Conservation (phyloP, 306 rosid species). For the cucumber (Cucumis sativus) region DNA sequence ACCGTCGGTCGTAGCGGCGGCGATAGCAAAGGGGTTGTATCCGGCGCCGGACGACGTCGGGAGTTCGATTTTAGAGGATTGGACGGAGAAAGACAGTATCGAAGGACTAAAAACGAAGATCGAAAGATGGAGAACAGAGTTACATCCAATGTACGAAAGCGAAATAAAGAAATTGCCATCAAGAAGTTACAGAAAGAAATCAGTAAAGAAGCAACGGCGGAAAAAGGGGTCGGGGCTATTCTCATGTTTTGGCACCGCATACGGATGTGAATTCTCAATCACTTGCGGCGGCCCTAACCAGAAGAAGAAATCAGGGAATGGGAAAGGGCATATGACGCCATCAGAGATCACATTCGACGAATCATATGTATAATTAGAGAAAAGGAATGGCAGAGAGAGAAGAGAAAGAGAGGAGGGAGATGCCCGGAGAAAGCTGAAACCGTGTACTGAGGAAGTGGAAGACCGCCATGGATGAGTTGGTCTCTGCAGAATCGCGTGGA, state of each 20-base stretch:
- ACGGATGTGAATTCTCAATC: slow-evolving; percentile 52
- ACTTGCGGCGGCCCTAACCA: slow-evolving; percentile 39
- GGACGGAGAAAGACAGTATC: slow-evolving; percentile 37
- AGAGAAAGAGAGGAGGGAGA: not conserved
- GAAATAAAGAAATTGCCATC: not conserved
- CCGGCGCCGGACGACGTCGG: slow-evolving; percentile 10
- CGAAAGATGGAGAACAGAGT: slow-evolving; percentile 53
- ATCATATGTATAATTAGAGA: not conserved
- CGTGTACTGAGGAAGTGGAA: not conserved
- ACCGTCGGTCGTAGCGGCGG: slow-evolving; percentile 61
- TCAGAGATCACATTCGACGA: slow-evolving; percentile 43
- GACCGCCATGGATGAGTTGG: not conserved
- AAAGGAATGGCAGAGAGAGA: not conserved
- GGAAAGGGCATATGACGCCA: slow-evolving; percentile 1
- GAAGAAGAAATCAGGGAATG: slow-evolving; percentile 20
- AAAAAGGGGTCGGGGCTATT: slow-evolving; percentile 22
- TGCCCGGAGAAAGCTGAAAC: not conserved
- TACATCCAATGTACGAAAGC: slow-evolving; percentile 35
- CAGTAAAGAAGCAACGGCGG: not conserved
- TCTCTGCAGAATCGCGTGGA: not conserved
- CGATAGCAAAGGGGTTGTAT: slow-evolving; percentile 49
- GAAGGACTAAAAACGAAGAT: slow-evolving; percentile 63
- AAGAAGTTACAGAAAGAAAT: not conserved
- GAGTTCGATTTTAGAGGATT: slow-evolving; percentile 32
- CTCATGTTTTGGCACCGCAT: slow-evolving; percentile 57